phyloP scores from a whole-genome alignment of 2,329 filamentous ascomycete species.

The Claviceps pazoutovae region DNA sequence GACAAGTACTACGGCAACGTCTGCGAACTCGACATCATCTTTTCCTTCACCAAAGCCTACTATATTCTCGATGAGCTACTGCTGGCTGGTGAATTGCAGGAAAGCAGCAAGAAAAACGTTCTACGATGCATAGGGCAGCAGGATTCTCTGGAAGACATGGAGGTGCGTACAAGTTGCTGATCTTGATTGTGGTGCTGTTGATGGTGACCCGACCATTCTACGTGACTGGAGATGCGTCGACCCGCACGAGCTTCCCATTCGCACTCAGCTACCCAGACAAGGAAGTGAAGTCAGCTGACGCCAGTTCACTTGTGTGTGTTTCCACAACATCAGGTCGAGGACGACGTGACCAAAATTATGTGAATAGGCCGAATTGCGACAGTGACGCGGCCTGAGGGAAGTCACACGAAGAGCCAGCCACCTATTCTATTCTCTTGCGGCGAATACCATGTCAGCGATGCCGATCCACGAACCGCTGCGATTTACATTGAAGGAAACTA shows the following conservation, averaged over 20 bases:
- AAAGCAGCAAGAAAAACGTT: constrained; percentile 99
- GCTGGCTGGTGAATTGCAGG: constrained; percentile 90
- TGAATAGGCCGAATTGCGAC: constrained; percentile 26
- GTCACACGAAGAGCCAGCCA: background rate
- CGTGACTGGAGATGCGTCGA: background rate
- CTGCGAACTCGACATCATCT: constrained; percentile 98
- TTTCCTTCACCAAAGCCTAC: constrained; percentile 99
- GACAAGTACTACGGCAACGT: constrained; percentile 99
- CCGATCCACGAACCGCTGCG: background rate
- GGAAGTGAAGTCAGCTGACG: constrained; percentile 15
- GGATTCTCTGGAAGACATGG: constrained; percentile 96
- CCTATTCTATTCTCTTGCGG: background rate
- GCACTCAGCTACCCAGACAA: constrained; percentile 6
- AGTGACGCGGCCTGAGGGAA: background rate
- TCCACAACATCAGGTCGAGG: constrained; percentile 50
- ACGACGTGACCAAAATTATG: constrained; percentile 85
- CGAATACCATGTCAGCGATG: background rate
- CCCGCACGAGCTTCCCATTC: background rate
- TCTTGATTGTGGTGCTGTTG: constrained; percentile 5
- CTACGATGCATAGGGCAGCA: constrained; percentile 91
- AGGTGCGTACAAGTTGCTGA: constrained; percentile 52
- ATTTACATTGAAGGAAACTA: background rate
- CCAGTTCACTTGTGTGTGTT: constrained; percentile 21
- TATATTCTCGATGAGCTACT: constrained; percentile 97
- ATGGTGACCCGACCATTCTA: background rate